Evolutionary conservation across 2,329 filamentous ascomycete genomes (phyloP).

Genomic region (Trichoderma afroharzianum): DNA sequence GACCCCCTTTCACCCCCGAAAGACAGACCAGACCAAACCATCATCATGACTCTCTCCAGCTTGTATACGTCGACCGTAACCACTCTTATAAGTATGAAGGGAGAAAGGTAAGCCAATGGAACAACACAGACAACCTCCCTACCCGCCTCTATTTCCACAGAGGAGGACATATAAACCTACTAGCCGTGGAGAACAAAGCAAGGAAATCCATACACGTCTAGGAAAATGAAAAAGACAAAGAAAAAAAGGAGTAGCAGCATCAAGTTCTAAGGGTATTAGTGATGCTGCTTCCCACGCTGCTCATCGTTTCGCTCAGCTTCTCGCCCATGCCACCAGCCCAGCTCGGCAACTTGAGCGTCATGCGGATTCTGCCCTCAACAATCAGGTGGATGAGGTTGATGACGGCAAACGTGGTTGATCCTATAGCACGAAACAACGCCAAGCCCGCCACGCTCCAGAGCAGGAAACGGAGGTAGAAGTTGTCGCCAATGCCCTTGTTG

Average conservation of each 20-base stretch:
- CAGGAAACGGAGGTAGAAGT: slow-evolving; percentile 89
- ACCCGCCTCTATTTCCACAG: not conserved
- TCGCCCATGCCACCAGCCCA: slow-evolving; percentile 44
- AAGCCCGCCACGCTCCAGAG: slow-evolving; percentile 86
- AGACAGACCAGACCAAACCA: not conserved
- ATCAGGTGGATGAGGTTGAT: slow-evolving; percentile 81
- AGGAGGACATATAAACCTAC: not conserved
- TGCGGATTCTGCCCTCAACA: slow-evolving; percentile 75
- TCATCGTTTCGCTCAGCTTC: slow-evolving; percentile 46
- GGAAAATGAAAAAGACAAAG: not conserved
- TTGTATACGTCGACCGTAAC: not conserved
- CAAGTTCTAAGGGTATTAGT: slow-evolving; percentile 37
- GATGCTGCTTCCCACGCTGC: slow-evolving; percentile 46
- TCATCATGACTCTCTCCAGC: not conserved
- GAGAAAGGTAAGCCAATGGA: not conserved
- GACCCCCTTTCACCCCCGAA: not conserved
- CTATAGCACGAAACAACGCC: slow-evolving; percentile 83
- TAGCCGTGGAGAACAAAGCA: not conserved
- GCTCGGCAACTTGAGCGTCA: slow-evolving; percentile 49
- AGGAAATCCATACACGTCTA: not conserved
- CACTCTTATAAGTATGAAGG: not conserved
- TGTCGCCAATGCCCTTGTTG: slow-evolving; percentile 66
- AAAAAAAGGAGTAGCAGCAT: not conserved
- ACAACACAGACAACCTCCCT: not conserved
- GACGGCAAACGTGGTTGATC: slow-evolving; percentile 74